A percentile compares a stretch with the other conserved stretches of the same genome.
phyloP scores from a whole-genome alignment of 257 asterid species.

The Primulina huaijiensis region DNA sequence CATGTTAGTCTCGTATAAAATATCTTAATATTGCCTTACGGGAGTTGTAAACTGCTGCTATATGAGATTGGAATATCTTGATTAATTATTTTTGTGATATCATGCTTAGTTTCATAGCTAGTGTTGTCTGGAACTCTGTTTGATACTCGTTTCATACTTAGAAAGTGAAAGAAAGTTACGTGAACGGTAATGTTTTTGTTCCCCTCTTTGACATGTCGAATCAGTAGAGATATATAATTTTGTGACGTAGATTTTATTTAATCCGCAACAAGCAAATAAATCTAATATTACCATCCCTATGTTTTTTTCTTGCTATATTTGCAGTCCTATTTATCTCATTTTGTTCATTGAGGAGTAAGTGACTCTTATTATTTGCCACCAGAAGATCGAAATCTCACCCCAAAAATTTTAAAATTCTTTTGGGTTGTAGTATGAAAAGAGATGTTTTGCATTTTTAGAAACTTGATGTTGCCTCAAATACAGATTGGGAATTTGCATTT shows the following conservation, averaged over 20 bases:
- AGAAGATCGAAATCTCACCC: not conserved
- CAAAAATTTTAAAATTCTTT: not conserved
- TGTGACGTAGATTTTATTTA: not conserved
- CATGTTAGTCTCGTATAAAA: slow-evolving; percentile 1
- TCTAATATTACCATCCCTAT: not conserved
- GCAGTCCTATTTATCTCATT: not conserved
- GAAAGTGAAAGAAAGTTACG: not conserved
- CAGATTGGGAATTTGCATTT: not conserved
- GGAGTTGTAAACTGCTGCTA: not conserved
- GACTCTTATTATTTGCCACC: not conserved
- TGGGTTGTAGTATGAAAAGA: no score
- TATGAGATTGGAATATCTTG: slow-evolving; percentile 2
- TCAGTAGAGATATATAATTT: not conserved
- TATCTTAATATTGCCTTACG: slow-evolving; percentile 1
- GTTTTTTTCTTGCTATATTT: not conserved
- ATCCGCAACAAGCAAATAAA: not conserved
- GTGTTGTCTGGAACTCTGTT: not conserved
- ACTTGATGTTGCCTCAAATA: not conserved
- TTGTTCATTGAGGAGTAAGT: not conserved
- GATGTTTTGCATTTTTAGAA: not conserved
- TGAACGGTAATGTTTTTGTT: not conserved
- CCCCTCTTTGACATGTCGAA: not conserved
- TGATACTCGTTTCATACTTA: not conserved
- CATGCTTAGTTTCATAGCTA: slow-evolving; percentile 1
- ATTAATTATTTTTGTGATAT: not conserved